Base-by-base conservation (phyloP, 179 eudicot species). In the Nepenthes alata region DNA sequence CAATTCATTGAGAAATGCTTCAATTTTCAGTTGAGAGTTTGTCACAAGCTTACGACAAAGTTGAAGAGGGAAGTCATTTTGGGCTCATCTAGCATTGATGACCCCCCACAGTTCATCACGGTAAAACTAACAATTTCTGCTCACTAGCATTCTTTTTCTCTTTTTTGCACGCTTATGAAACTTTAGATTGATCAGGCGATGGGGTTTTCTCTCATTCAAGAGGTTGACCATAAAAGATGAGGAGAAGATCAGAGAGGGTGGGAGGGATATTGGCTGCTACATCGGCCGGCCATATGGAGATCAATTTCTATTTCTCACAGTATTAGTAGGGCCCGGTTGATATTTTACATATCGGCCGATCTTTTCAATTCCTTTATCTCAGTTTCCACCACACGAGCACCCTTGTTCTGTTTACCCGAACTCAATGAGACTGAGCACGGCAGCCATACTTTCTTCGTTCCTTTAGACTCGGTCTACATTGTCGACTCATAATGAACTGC, bases 51-150 rank as follows among this genome's bases (percentile, higher is more conserved):
- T 60, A 64, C 88, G 15, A 70, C 82, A 49, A 87, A 86, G 72
- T 73, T 89, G 62, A 78, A 85, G 61, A 65, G 95, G 68, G 97
- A 89, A 68, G 58, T 89, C 64, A 77, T 89, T 63, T 60, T 89
- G 59, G 97, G 97, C n/a, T 81, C 95, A 54, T 74, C 97, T 45
- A 87, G 97, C 74, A 72, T 87, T 16, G 97, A 87, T 53, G 97
- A 89, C 64, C 97, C 97, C 62, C 80, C 85, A 49, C 80, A 87
- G 54, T 87, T 89, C 61, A 87, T 87, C 55, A 84, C 87, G 85
- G 97, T 89, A 77, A 58, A 14, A 38, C 25, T 37, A 11, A 63
- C 56, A 34, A 35, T 39, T 60, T 55, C 54, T 54, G 11, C 7
- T 55, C 39, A 34, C 39, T 1, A 4, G 37, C 8, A 25, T 25